Conservation (phyloP, 2,329 filamentous ascomycete genomes). For the Beauveria varroae region DNA sequence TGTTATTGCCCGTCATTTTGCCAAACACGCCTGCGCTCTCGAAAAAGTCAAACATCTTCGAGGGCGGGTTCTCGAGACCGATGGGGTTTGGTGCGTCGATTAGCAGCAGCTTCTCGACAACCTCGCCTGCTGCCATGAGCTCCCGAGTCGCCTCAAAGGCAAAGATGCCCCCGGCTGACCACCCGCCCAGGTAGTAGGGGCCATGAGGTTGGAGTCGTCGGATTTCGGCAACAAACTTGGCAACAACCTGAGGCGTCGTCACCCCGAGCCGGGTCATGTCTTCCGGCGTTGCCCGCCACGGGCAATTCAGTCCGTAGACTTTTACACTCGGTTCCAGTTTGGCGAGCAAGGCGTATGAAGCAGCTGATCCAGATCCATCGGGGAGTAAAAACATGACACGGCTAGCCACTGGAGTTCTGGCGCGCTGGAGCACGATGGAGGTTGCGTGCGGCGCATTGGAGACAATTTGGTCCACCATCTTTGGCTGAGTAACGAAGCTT, state of each 20-base stretch:
- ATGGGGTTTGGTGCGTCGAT: constrained; percentile 61
- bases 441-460: constrained; percentile 14
- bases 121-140: constrained; percentile 51
- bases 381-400: constrained; percentile 20
- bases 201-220: too few species aligned
- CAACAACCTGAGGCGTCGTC: constrained; percentile 15
- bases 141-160: constrained; percentile 20
- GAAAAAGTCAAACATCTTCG: constrained; percentile 60
- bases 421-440: constrained; percentile 19
- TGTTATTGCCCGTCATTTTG: constrained; percentile 40
- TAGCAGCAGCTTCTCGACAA: constrained; percentile 53
- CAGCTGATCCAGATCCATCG: constrained; percentile 23
- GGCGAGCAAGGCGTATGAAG: constrained; percentile 18
- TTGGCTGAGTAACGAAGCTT: background rate
- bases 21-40: constrained; percentile 65
- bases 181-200: too few species aligned
- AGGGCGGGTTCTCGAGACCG: constrained; percentile 60
- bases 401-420: background rate
- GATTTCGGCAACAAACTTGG: background rate
- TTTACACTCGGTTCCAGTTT: background rate
- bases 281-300: constrained; percentile 29
- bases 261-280: constrained; percentile 37
- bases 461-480: background rate
- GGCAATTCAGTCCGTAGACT: constrained; percentile 25
- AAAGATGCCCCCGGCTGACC: too few species aligned